Conservation (phyloP, 768 basidiomycete species). For the Tricholoma terreum region DNA sequence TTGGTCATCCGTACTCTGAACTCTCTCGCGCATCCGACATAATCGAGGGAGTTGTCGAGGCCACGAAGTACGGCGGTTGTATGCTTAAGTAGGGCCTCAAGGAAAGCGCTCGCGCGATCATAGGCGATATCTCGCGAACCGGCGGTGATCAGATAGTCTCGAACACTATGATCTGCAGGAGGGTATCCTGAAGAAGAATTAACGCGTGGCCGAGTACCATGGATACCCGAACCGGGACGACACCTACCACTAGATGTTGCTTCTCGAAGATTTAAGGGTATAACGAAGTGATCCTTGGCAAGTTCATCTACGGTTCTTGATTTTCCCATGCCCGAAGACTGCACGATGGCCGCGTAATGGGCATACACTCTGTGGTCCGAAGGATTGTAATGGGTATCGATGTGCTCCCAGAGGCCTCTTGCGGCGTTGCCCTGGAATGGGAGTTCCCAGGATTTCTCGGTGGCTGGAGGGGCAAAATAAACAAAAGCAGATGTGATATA, state of each 20-base stretch:
- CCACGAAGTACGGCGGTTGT: neutral
- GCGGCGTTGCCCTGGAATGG: too few species aligned
- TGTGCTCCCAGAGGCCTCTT: too few species aligned
- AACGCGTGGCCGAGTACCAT: neutral
- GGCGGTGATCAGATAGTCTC: neutral
- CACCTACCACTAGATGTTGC: constrained; percentile 4
- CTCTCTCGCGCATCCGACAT: neutral
- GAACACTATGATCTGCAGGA: neutral
- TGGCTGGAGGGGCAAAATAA: neutral
- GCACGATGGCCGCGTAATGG: constrained; percentile 6
- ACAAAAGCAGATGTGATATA: neutral
- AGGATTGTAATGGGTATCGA: too few species aligned
- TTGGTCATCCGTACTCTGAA: neutral
- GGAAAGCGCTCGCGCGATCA: neutral
- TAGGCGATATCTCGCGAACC: neutral
- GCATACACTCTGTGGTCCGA: too few species aligned
- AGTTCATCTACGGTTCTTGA: neutral
- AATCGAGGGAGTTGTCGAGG: neutral
- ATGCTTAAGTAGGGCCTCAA: neutral
- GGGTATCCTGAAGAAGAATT: neutral
- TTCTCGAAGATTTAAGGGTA: constrained; percentile 15
- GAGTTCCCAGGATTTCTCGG: neutral
- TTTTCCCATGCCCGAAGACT: constrained; percentile 19
- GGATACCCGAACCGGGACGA: neutral
- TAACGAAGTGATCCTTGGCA: constrained; percentile 6